Percentiles rank a stretch among this genome's conserved stretches.
Evolutionary conservation across 495 filamentous ascomycete species (phyloP).

Genomic region (Halenospora varia): DNA sequence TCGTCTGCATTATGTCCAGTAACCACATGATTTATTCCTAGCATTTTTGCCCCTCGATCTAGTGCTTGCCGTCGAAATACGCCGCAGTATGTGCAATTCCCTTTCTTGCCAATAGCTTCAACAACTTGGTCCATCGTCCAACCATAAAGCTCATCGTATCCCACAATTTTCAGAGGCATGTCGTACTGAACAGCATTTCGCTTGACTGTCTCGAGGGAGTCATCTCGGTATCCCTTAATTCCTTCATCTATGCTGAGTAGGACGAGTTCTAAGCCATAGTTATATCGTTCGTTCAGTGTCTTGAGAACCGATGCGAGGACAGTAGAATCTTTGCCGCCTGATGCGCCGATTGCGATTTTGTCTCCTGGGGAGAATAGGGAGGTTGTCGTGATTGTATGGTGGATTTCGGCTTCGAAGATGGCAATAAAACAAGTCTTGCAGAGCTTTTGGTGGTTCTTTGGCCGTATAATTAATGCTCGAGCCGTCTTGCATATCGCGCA

Average conservation of each 20-base stretch:
- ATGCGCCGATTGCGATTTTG: constrained; percentile 89
- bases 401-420: constrained; percentile 89
- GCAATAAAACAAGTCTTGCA: constrained; percentile 84
- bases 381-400: constrained; percentile 80
- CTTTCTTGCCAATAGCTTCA: constrained; percentile 91
- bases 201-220: constrained; percentile 94
- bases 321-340: constrained; percentile 96
- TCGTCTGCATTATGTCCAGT: constrained; percentile 98
- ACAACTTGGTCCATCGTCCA: constrained; percentile 99
- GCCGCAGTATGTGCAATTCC: constrained; percentile 98
- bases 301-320: constrained; percentile 93
- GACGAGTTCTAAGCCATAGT: constrained; percentile 81
- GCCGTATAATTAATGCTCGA: constrained; percentile 84
- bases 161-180: constrained; percentile 85
- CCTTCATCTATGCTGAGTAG: constrained; percentile 94
- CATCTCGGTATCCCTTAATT: constrained; percentile 94
- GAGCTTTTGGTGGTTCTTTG: constrained; percentile 88
- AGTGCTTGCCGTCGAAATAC: constrained; percentile 94
- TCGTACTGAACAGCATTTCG: constrained; percentile 85
- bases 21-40: constrained; percentile 91
- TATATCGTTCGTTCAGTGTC: constrained; percentile 84
- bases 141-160: constrained; percentile 92
- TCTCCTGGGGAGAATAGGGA: constrained; percentile 80
- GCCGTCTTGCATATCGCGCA: constrained; percentile 73
- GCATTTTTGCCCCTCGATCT: constrained; percentile 81